Conservation (phyloP, 2,329 filamentous ascomycete genomes). For the Didymellaceae sp. region DNA sequence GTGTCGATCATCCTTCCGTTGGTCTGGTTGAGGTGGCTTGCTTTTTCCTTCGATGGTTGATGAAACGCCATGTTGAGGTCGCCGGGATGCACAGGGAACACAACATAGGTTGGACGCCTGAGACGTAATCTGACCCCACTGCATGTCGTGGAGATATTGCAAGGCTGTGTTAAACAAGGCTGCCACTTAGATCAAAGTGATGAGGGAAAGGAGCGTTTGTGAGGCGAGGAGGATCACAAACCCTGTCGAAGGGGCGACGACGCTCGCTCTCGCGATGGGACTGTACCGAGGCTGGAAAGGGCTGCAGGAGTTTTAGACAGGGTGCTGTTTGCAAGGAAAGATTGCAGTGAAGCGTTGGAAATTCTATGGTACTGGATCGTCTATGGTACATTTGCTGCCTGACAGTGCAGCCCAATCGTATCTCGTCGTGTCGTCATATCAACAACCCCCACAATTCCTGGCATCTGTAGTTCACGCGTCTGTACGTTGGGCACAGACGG, state of each 20-base stretch:
- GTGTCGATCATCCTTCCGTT: constrained; percentile 18
- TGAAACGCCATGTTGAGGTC: constrained; percentile 9
- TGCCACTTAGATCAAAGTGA: constrained; percentile 1
- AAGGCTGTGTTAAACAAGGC: constrained; percentile 6
- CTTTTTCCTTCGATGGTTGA: constrained; percentile 8
- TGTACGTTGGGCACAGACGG: constrained; percentile 22
- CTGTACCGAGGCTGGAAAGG: background rate
- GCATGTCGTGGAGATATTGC: background rate
- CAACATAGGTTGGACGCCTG: background rate
- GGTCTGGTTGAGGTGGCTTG: constrained; percentile 10
- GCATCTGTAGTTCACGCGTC: constrained; percentile 29
- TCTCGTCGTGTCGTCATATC: constrained; percentile 14
- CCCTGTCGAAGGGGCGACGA: constrained; percentile 14
- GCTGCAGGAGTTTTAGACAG: background rate
- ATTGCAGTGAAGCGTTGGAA: constrained; percentile 22
- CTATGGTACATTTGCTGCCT: constrained; percentile 35
- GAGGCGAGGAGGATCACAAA: constrained; percentile 17
- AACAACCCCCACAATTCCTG: constrained; percentile 26
- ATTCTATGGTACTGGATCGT: constrained; percentile 27
- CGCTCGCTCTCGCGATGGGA: background rate
- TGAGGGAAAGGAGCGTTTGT: background rate
- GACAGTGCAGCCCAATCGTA: constrained; percentile 27
- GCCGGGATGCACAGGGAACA: constrained; percentile 6
- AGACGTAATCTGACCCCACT: background rate
- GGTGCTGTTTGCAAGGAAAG: background rate